Conservation (phyloP, 78 protist species). For the Polysphondylium violaceum region DNA sequence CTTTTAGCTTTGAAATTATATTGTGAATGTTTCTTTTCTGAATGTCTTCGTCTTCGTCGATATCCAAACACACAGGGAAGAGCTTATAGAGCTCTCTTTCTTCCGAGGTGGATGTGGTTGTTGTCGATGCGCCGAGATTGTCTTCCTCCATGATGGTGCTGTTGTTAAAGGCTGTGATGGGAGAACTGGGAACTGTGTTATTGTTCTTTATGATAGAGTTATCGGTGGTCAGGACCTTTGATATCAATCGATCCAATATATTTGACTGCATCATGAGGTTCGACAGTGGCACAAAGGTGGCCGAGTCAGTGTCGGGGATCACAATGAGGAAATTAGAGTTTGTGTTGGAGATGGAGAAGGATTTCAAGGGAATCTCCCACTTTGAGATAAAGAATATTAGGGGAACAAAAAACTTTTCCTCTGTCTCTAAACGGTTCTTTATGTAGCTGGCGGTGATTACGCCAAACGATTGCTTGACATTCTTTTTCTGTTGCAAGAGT, state of each 20-base stretch:
- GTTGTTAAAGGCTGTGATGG: conserved; percentile 9
- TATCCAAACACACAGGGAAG: conserved; percentile 41
- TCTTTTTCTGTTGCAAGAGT: neutral
- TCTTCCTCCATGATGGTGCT: neutral
- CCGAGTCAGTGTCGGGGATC: conserved; percentile 41
- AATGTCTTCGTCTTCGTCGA: conserved; percentile 6
- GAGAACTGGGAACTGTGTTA: neutral
- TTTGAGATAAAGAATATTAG: conserved; percentile 59
- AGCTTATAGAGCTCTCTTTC: conserved; percentile 55
- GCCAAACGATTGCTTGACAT: conserved; percentile 44
- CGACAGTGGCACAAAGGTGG: conserved; percentile 40
- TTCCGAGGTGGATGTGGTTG: conserved; percentile 4
- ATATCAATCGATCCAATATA: conserved; percentile 34
- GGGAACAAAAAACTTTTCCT: conserved; percentile 50
- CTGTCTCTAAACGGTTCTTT: conserved; percentile 52
- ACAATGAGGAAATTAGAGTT: conserved; percentile 35
- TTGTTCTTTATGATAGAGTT: neutral
- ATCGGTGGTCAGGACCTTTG: neutral
- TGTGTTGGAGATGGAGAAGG: neutral
- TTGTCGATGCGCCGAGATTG: neutral
- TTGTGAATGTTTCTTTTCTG: too few relatives aligned
- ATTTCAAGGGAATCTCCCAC: conserved; percentile 61
- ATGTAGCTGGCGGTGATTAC: conserved; percentile 28
- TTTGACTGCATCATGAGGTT: conserved; percentile 47
- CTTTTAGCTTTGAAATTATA: too few relatives aligned